Evolutionary conservation across 495 filamentous ascomycete genomes (phyloP).

Genomic region (Xylaria sp.): DNA sequence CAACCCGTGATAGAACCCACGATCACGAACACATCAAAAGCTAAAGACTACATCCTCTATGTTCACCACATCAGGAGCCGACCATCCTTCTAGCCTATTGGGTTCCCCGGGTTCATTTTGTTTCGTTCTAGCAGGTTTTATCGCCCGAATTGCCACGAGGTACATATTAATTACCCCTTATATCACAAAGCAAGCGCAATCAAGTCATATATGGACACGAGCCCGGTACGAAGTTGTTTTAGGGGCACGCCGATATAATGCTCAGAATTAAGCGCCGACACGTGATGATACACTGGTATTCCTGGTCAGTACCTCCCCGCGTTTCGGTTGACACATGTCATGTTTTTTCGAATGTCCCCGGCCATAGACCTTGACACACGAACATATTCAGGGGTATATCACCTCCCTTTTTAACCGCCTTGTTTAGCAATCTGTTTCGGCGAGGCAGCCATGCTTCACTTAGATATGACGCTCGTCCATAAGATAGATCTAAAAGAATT

Average conservation of each 20-base stretch:
- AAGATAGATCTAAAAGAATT: neutral
- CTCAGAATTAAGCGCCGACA: neutral
- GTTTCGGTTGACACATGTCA: neutral
- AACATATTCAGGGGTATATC: slow-evolving; percentile 19
- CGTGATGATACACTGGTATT: neutral
- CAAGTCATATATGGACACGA: neutral
- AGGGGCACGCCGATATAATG: neutral
- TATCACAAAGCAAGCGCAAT: neutral
- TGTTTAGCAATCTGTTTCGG: neutral
- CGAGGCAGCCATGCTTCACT: neutral
- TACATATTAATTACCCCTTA: neutral
- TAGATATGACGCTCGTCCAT: neutral
- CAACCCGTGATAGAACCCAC: neutral
- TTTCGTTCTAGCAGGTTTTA: neutral
- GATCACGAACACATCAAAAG: neutral
- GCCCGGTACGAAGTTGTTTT: neutral
- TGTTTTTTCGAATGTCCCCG: neutral
- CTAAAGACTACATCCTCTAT: neutral
- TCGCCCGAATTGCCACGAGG: neutral
- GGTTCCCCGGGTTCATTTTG: neutral
- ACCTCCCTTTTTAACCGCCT: slow-evolving; percentile 13
- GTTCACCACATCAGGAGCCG: neutral
- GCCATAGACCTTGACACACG: neutral
- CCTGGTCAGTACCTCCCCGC: neutral
- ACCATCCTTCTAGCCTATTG: slow-evolving; percentile 4